Evolutionary conservation across 164 flowering plant genomes (phyloP).

Genomic region (Stephania cephalantha): DNA sequence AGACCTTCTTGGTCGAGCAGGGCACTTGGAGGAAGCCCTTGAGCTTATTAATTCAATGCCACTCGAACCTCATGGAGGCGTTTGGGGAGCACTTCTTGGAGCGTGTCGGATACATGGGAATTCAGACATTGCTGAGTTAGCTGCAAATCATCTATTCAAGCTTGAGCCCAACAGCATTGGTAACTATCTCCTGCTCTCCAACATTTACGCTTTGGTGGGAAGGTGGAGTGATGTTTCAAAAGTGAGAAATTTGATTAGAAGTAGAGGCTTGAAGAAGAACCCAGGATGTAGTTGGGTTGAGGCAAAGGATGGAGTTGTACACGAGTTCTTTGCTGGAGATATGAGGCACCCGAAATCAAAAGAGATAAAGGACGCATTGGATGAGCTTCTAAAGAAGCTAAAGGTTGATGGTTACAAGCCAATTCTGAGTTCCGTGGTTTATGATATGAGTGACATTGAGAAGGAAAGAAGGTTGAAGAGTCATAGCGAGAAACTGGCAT

Average conservation of each 20-base stretch:
- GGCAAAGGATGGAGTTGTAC: constrained; percentile 20
- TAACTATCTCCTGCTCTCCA: constrained; percentile 20
- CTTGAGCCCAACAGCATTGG: constrained; percentile 24
- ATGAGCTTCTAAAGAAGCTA: constrained; percentile 17
- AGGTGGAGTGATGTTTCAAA: constrained; percentile 18
- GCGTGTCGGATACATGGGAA: constrained; percentile 26
- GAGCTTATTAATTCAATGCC: constrained; percentile 20
- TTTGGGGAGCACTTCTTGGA: constrained; percentile 32
- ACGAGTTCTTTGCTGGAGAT: constrained; percentile 25
- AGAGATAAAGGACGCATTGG: constrained; percentile 19
- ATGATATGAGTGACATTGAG: constrained; percentile 19
- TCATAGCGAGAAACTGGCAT: constrained; percentile 26
- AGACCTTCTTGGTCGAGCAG: constrained; percentile 26
- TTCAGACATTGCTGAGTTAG: constrained; percentile 22
- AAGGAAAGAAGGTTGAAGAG: constrained; percentile 10
- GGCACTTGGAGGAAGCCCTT: constrained; percentile 24
- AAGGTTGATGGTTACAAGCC: constrained; percentile 17
- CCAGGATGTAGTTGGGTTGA: constrained; percentile 29
- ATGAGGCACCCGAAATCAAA: constrained; percentile 14
- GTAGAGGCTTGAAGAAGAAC: constrained; percentile 20
- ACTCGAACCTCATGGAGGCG: constrained; percentile 20
- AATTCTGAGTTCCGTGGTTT: constrained; percentile 17
- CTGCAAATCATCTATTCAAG: constrained; percentile 22
- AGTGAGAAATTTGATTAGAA: constrained; percentile 20
- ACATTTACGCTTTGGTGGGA: constrained; percentile 23